Evolutionary conservation across 495 filamentous ascomycete species (phyloP), one percentile per base, ranked within the genome.

Genomic region (Xanthoparmelia taractica): DNA sequence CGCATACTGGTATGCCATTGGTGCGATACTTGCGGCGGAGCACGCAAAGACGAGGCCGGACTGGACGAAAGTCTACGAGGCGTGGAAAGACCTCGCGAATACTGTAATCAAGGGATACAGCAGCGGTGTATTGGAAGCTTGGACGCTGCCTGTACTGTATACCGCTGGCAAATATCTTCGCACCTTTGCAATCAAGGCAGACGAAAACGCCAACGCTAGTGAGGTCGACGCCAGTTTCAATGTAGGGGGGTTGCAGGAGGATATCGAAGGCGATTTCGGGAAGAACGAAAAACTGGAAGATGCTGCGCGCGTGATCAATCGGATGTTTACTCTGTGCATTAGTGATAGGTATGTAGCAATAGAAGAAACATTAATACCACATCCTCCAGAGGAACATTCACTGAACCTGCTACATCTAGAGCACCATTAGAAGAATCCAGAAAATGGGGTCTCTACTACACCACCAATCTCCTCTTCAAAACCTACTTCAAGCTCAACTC

Each of bases 371-470:
- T 55, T 15, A 2, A 52, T 67, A 31, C 38, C 36, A 33, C 23
- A 29, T 33, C 3, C 34, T 40, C 17, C 38, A 25, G 38, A 41
- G 58, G 0, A 36, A 23, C 43, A 15, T 29, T 37, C 40, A 7
- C 60, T 47, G 45, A 72, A 38, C 65, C 56, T 18, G 11, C 23
- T 43, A 11, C 6, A 18, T 70, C 58, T 33, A 97, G 93, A 64
- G 87, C 91, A 23, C 84, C 90, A 10, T 76, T 96, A 31, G 87
- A 93, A 70, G 87, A 94, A 52, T 96, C 93, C 0, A 84, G 95
- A 10, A 98, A 97, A 81, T 97, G 95, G 95, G 95, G 90, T 0
- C 85, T 93, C 48, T 98, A 97, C 76, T 88, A 92, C 72, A 91
- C 87, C 45, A 89, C 89, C 63, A 97, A 96, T 68, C 82, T 97